phyloP scores from a whole-genome alignment of 331 rosid genomes.

The Quercus phellos region DNA sequence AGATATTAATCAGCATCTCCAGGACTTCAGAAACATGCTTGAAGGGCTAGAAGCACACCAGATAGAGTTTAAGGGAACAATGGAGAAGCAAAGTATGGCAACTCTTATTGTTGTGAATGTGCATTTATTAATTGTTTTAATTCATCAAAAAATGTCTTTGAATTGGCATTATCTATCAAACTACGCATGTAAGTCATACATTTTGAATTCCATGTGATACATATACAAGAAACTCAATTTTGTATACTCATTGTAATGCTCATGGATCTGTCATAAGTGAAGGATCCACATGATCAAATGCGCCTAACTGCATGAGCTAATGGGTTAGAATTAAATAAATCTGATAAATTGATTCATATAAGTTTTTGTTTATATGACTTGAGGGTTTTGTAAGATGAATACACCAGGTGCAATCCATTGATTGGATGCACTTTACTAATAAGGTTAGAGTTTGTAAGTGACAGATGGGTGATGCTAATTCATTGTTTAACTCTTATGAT shows the following conservation, averaged over 20 bases:
- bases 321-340: too few species aligned
- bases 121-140: neutral
- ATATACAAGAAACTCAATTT: constrained; percentile 8
- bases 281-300: too few species aligned
- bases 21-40: constrained; percentile 60
- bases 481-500: too few species aligned
- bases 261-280: too few species aligned
- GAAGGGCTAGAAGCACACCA: constrained; percentile 70
- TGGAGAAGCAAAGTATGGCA: constrained; percentile 76
- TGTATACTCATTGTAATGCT: neutral
- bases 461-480: too few species aligned
- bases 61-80: constrained; percentile 61
- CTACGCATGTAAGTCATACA: neutral
- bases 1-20: constrained; percentile 71
- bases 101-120: constrained; percentile 14
- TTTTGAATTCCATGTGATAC: neutral
- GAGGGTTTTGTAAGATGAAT: too few species aligned
- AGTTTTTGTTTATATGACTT: too few species aligned
- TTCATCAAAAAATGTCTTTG: neutral
- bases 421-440: too few species aligned
- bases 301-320: too few species aligned
- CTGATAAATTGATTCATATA: too few species aligned
- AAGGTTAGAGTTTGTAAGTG: too few species aligned
- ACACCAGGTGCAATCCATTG: too few species aligned
- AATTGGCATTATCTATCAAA: neutral